These are phyloP conservation scores for Alternaria infectoria DNA, from an alignment of 2,329 filamentous ascomycete genomes.

Conservation along the genomic window DNA sequence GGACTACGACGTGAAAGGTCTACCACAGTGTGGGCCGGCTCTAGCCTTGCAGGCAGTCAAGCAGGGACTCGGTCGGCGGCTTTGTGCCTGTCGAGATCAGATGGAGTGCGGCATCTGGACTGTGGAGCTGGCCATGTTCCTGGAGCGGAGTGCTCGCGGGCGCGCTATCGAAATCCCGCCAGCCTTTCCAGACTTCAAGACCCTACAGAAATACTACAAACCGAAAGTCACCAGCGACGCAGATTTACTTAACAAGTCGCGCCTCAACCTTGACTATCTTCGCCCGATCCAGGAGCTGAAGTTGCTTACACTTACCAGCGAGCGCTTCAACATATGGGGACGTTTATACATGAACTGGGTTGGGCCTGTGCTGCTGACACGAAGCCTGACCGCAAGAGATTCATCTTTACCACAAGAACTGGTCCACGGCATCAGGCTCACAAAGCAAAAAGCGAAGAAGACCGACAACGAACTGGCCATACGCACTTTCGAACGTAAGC, in stretches of 20 bases:
- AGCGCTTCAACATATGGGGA: slow-evolving; percentile 49
- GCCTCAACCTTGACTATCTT: slow-evolving; percentile 39
- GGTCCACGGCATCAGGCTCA: slow-evolving; percentile 38
- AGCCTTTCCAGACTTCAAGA: slow-evolving; percentile 30
- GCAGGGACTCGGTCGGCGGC: slow-evolving; percentile 35
- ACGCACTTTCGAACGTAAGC: slow-evolving; percentile 33
- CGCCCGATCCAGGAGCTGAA: slow-evolving; percentile 41
- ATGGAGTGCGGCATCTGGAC: slow-evolving; percentile 37
- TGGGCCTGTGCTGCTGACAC: slow-evolving; percentile 45
- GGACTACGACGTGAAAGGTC: slow-evolving; percentile 50
- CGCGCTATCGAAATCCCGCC: slow-evolving; percentile 16
- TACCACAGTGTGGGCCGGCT: slow-evolving; percentile 45
- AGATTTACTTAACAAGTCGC: slow-evolving; percentile 33
- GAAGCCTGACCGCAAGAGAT: slow-evolving; percentile 20
- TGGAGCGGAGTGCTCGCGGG: slow-evolving; percentile 3
- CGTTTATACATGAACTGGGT: slow-evolving; percentile 49
- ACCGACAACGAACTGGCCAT: slow-evolving; percentile 13
- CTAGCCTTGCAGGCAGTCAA: slow-evolving; percentile 36
- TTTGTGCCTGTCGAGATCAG: slow-evolving; percentile 32
- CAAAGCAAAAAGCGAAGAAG: slow-evolving; percentile 34
- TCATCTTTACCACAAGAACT: slow-evolving; percentile 17
- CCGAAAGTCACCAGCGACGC: slow-evolving; percentile 45
- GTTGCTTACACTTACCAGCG: slow-evolving; percentile 43
- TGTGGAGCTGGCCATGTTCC: slow-evolving; percentile 21
- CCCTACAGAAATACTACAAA: slow-evolving; percentile 46